A percentile compares a stretch with the other conserved stretches of the same genome.
phyloP scores from a whole-genome alignment of 805 yeast species.

The Candida montana region DNA sequence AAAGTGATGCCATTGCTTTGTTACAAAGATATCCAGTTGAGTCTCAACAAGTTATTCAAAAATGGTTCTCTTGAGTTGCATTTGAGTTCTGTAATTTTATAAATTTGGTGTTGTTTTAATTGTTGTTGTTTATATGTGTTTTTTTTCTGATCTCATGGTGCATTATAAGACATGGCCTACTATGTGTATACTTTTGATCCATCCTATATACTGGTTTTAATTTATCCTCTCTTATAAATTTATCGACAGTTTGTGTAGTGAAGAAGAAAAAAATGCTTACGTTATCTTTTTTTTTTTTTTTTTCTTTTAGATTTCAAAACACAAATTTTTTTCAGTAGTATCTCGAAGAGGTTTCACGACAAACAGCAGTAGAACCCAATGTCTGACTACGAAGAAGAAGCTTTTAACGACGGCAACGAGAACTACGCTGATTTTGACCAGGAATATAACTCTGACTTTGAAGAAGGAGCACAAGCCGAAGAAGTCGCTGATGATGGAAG shows the following conservation, averaged over 20 bases:
- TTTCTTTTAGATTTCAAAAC: no score
- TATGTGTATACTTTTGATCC: not conserved
- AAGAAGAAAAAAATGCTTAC: no score
- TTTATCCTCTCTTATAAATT: no score
- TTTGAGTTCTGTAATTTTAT: no score
- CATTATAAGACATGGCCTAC: no score
- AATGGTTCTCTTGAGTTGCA: slow-evolving; percentile 45
- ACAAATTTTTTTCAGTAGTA: not conserved
- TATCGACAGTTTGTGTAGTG: not conserved
- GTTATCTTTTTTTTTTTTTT: no score
- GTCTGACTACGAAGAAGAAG: slow-evolving; percentile 51
- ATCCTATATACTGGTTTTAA: not conserved
- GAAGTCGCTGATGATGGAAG: slow-evolving; percentile 59
- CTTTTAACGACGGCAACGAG: slow-evolving; percentile 64
- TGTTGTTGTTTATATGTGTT: not conserved
- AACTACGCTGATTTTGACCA: slow-evolving; percentile 78
- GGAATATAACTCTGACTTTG: slow-evolving; percentile 77
- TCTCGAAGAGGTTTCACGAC: not conserved
- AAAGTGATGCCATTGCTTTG: slow-evolving; percentile 58
- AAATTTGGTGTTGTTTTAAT: not conserved
- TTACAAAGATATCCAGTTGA: slow-evolving; percentile 59
- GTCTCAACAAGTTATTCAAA: slow-evolving; percentile 53
- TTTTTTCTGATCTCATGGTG: no score
- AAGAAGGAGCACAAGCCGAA: slow-evolving; percentile 32
- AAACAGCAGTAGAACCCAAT: slow-evolving; percentile 21